These are phyloP conservation scores for Iberis pinnata DNA, from an alignment of 345 rosid species.

Conservation along the genomic window DNA sequence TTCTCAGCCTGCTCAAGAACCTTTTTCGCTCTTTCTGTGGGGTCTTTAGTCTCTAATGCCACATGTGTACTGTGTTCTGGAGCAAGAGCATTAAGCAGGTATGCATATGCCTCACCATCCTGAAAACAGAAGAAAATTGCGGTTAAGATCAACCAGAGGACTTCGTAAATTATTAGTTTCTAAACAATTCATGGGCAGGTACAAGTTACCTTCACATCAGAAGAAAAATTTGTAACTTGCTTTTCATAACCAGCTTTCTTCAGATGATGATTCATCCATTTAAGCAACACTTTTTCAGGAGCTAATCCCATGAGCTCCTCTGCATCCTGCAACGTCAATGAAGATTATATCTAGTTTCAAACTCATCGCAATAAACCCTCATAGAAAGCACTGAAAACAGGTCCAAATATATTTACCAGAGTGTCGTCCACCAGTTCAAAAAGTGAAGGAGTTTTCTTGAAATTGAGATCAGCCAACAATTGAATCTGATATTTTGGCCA, in stretches of 20 bases:
- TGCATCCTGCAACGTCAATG: conserved; percentile 54
- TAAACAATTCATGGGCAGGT: conserved; percentile 11
- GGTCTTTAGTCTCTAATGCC: conserved; percentile 51
- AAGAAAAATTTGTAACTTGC: conserved; percentile 86
- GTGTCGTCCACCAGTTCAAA: conserved; percentile 78
- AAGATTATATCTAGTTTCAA: conserved; percentile 7
- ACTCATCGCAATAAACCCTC: conserved; percentile 2
- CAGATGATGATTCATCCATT: conserved; percentile 98
- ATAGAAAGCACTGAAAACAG: neutral
- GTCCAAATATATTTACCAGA: conserved; percentile 38
- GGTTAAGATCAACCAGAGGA: no score
- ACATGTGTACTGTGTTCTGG: conserved; percentile 61
- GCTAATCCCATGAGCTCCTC: conserved; percentile 90
- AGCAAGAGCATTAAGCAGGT: conserved; percentile 88
- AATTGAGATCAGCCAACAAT: conserved; percentile 80
- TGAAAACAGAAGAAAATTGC: conserved; percentile 27
- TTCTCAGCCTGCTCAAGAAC: conserved; percentile 94
- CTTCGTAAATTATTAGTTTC: neutral
- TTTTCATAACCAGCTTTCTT: conserved; percentile 88
- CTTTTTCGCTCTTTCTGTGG: conserved; percentile 66
- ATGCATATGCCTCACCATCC: conserved; percentile 97
- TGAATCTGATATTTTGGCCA: conserved; percentile 56
- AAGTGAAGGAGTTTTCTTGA: conserved; percentile 95
- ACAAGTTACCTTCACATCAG: conserved; percentile 80
- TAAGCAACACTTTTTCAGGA: conserved; percentile 89